Percentiles rank a stretch among this genome's conserved stretches.
Conservation (phyloP, 75 land plant genomes). For the Picea glauca region DNA sequence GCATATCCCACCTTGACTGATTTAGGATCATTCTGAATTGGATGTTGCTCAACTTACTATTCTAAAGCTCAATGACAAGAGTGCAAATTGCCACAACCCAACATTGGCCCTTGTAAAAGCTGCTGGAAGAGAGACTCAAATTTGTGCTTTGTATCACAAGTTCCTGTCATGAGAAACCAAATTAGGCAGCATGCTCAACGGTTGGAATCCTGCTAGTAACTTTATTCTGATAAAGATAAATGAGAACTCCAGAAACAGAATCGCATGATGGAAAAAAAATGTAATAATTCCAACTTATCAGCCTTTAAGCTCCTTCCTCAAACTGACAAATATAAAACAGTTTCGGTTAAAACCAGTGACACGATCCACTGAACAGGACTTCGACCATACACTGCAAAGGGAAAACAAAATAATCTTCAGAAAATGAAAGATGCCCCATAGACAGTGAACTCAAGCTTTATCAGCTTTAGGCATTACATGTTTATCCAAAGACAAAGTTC, state of each 20-base stretch:
- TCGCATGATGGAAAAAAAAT: background rate
- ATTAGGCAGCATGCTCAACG: background rate
- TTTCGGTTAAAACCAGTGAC: conserved; percentile 4
- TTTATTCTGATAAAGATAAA: conserved; percentile 8
- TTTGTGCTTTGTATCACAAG: background rate
- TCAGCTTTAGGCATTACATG: background rate
- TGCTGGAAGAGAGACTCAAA: conserved; percentile 2
- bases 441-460: background rate
- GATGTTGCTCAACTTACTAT: background rate
- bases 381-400: conserved; percentile 1
- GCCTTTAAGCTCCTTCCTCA: background rate
- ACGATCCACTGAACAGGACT: background rate
- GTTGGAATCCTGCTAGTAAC: background rate
- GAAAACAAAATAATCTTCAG: background rate
- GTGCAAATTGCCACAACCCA: background rate
- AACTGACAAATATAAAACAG: conserved; percentile 1
- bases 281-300: background rate
- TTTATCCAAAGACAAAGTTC: background rate
- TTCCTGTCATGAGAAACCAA: background rate
- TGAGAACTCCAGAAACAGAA: background rate
- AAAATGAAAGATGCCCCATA: background rate
- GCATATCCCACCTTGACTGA: conserved; percentile 1
- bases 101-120: background rate
- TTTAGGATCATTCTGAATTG: background rate
- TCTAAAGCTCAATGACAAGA: background rate